These are phyloP conservation scores for Isochrysis galbana DNA, from an alignment of 78 protist species.

Conservation along the genomic window DNA sequence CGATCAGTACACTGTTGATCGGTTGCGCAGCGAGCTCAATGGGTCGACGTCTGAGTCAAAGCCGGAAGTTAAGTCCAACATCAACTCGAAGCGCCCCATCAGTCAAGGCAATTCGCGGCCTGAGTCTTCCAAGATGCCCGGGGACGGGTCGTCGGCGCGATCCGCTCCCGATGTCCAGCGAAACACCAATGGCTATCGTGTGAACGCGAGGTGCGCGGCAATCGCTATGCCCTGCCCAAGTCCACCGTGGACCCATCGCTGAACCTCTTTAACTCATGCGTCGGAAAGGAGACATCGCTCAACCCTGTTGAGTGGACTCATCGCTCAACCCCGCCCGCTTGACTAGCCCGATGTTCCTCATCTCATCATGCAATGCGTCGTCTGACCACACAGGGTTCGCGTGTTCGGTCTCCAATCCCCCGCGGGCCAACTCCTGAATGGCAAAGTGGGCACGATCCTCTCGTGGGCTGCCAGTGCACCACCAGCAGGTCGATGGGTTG, in stretches of 20 bases:
- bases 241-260: too few species aligned
- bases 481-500: not conserved
- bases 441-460: not conserved
- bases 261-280: too few species aligned
- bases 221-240: too few species aligned
- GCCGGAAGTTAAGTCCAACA: not conserved
- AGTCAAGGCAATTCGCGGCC: not conserved
- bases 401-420: not conserved
- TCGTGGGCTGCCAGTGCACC: not conserved
- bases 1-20: not conserved
- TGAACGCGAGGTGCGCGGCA: too few species aligned
- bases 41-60: not conserved
- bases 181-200: not conserved
- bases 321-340: too few species aligned
- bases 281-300: too few species aligned
- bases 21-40: too few species aligned
- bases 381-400: too few species aligned
- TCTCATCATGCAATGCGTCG: not conserved
- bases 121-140: not conserved
- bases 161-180: not conserved
- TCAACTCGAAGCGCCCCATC: not conserved
- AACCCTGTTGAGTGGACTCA: too few species aligned
- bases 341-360: too few species aligned
- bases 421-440: not conserved
- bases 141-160: not conserved